Evolutionary conservation across 2,329 filamentous ascomycete species (phyloP).

Genomic region (Venturia nashicola): DNA sequence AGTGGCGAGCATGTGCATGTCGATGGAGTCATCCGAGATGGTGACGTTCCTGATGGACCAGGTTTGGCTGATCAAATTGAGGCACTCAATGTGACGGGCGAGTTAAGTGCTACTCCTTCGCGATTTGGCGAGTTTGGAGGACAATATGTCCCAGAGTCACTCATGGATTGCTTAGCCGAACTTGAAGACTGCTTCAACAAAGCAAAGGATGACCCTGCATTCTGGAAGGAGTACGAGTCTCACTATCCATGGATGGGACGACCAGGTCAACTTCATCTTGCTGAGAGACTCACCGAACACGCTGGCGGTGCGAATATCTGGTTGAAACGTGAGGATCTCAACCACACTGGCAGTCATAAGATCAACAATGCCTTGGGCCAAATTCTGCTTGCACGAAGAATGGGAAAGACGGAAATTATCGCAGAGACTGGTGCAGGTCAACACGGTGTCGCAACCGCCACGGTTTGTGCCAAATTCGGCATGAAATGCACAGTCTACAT

Average conservation of each 20-base stretch:
- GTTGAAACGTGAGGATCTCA: slow-evolving; percentile 94
- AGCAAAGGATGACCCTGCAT: slow-evolving; percentile 74
- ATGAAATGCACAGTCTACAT: slow-evolving; percentile 98
- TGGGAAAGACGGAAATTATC: slow-evolving; percentile 96
- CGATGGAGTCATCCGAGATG: slow-evolving; percentile 52
- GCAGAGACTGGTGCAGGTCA: slow-evolving; percentile 96
- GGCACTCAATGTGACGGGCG: slow-evolving; percentile 56
- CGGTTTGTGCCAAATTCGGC: slow-evolving; percentile 93
- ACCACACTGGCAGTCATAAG: slow-evolving; percentile 97
- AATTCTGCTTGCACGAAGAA: slow-evolving; percentile 67
- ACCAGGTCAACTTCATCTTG: slow-evolving; percentile 81
- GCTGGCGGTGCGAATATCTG: slow-evolving; percentile 93
- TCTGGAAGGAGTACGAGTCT: slow-evolving; percentile 94
- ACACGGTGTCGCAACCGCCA: slow-evolving; percentile 94
- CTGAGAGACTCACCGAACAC: slow-evolving; percentile 75
- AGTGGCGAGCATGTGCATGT: slow-evolving; percentile 47
- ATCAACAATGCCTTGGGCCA: slow-evolving; percentile 98
- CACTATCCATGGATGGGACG: slow-evolving; percentile 98
- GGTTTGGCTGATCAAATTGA: slow-evolving; percentile 75
- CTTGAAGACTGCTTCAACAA: slow-evolving; percentile 84
- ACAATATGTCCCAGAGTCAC: slow-evolving; percentile 91
- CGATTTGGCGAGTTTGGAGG: slow-evolving; percentile 94
- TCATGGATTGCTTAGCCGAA: slow-evolving; percentile 92
- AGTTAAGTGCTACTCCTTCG: slow-evolving; percentile 52
- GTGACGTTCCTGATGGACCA: slow-evolving; percentile 42